Evolutionary conservation across 768 basidiomycete species (phyloP), one percentile per base, ranked within the genome.

Genomic region (Lepiota venenata): DNA sequence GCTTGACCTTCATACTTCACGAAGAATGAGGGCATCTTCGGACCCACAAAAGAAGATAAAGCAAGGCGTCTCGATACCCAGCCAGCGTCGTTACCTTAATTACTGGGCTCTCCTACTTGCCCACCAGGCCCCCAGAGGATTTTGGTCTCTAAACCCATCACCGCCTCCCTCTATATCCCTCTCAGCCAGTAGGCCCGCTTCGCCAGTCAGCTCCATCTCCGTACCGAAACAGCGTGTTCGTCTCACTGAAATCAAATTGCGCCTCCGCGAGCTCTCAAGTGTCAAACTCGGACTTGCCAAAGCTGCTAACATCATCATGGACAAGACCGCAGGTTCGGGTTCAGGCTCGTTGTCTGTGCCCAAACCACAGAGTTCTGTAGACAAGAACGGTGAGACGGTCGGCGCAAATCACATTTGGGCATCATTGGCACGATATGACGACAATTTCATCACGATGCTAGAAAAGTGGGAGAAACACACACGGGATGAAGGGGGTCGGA

Each of bases 401-500:
- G 61, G 66, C 58, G 71, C 74, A 35, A 65, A 60, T 39, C 74
- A 76, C 35, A 69, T 84, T 3, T 91, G 87, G 88, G 84, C 76
- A 2, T 90, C 88, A 16, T 69, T 94, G 11, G 85, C 88, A n/a
- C 75, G 91, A 51, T 95, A 95, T 63, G 83, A 86, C 57, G 89
- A 93, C 59, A 71, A 66, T 1, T 76, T 93, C 36, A 80, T 91
- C 3, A 76, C 80, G 4, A 69, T 75, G 41, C 71, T 93, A 11
- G 83, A 88, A 62, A 66, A 66, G 44, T 84, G 82, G 79, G 88
- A 91, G 66, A 64, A 64, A 48, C 68, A 72, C 52, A 84, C 84
- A 5, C 74, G 82, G 8, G 69, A 70, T 54, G 64, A 68, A 45
- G 59, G 61, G 8, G 68, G 71, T 38, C 71, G 69, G 73, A 76